These are phyloP conservation scores for Lasiosphaeriaceae sp. DNA, from an alignment of 495 filamentous ascomycete species.

Conservation along the genomic window DNA sequence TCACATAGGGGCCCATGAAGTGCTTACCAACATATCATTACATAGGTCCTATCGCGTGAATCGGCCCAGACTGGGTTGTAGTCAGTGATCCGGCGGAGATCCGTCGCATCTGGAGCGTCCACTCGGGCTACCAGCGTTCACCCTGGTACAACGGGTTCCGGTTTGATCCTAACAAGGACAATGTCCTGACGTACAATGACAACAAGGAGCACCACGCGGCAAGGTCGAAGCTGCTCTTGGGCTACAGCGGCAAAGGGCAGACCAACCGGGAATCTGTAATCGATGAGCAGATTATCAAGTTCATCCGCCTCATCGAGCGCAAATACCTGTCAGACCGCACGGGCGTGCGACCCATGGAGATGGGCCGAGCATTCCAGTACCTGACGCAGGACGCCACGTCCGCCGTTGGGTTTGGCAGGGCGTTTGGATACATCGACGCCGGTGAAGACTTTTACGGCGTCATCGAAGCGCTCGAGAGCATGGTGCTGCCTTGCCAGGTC, in stretches of 20 bases:
- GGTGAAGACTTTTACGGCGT: slow-evolving; percentile 35
- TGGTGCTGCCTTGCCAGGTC: slow-evolving; percentile 1
- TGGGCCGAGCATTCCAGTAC: slow-evolving; percentile 31
- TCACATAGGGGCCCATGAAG: not conserved
- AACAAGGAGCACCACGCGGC: slow-evolving; percentile 19
- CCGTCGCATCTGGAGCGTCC: slow-evolving; percentile 18
- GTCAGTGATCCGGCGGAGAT: slow-evolving; percentile 12
- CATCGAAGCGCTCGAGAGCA: slow-evolving; percentile 10
- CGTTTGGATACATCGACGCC: slow-evolving; percentile 33
- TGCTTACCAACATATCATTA: not conserved
- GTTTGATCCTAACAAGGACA: slow-evolving; percentile 18
- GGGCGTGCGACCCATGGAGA: slow-evolving; percentile 27
- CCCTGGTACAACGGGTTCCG: slow-evolving; percentile 17
- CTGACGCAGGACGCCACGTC: slow-evolving; percentile 41
- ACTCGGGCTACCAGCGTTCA: slow-evolving; percentile 14
- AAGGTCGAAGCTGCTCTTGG: slow-evolving; percentile 5
- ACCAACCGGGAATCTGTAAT: slow-evolving; percentile 4
- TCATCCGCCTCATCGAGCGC: slow-evolving; percentile 15
- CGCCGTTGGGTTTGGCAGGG: slow-evolving; percentile 33
- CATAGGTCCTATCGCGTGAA: slow-evolving; percentile 5
- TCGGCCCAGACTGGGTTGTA: slow-evolving; percentile 14
- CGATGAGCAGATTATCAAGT: slow-evolving; percentile 12
- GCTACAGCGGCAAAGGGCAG: slow-evolving; percentile 9
- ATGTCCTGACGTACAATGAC: slow-evolving; percentile 13
- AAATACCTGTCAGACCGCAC: slow-evolving; percentile 11